Evolutionary conservation across 2,329 filamentous ascomycete genomes (phyloP).

Genomic region (Chaetomium olivaceum): DNA sequence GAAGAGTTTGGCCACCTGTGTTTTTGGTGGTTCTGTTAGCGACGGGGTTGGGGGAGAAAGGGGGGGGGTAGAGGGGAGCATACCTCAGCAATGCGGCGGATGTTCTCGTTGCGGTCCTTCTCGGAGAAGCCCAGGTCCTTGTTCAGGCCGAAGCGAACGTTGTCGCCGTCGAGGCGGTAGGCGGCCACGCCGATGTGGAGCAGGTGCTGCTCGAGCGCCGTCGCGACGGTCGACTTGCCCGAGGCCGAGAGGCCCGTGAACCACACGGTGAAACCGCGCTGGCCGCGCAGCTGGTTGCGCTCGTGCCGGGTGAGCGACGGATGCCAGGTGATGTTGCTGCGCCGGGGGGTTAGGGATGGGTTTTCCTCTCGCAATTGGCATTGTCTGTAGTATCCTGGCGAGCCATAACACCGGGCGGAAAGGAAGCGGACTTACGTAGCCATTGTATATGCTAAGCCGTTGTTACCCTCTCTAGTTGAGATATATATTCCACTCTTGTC

Average conservation of each 20-base stretch:
- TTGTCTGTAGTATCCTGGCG: not conserved
- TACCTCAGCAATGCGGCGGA: constrained; percentile 87
- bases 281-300: constrained; percentile 73
- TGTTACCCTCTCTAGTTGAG: not conserved
- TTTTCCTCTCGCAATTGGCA: not conserved
- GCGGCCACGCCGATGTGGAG: constrained; percentile 79
- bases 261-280: constrained; percentile 94
- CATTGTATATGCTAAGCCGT: constrained; percentile 15
- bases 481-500: not conserved
- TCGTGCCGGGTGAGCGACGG: constrained; percentile 75
- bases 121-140: constrained; percentile 96
- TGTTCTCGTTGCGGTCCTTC: constrained; percentile 94
- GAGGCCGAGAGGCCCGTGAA: constrained; percentile 95
- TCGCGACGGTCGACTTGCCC: constrained; percentile 96
- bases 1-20: constrained; percentile 87
- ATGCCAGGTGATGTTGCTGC: constrained; percentile 89
- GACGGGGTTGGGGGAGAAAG: not conserved
- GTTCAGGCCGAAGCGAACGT: constrained; percentile 96
- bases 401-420: not conserved
- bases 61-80: not conserved
- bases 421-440: constrained; percentile 23
- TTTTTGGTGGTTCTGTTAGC: not conserved
- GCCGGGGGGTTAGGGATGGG: not conserved
- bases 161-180: constrained; percentile 97
- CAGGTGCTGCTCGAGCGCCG: constrained; percentile 94